These are phyloP conservation scores for Melampsora abietis-canadensis DNA, from an alignment of 1,284 basidiomycete species.

Conservation along the genomic window DNA sequence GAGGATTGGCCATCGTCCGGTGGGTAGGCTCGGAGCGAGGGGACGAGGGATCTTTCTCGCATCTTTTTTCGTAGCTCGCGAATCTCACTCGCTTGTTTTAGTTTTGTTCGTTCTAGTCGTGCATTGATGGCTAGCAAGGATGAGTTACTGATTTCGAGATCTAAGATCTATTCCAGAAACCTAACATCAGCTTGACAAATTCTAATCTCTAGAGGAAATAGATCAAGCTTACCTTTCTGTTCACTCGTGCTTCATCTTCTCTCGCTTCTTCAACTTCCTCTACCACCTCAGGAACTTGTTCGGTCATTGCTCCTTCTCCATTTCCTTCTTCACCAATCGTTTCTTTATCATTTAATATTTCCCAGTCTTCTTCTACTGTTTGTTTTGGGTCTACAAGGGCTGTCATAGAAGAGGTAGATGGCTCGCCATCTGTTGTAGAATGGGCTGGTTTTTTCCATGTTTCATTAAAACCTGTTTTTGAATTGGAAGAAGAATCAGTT, in stretches of 20 bases:
- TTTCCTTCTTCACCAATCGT: background rate
- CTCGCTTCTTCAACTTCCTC: background rate
- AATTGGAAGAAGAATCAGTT: background rate
- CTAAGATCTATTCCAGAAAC: slow-evolving; percentile 50
- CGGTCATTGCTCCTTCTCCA: background rate
- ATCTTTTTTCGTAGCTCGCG: slow-evolving; percentile 49
- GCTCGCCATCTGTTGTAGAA: background rate
- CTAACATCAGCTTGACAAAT: no score
- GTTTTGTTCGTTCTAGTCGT: slow-evolving; percentile 54
- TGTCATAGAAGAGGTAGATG: no score
- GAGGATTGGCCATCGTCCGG: background rate
- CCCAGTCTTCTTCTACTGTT: background rate
- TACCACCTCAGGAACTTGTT: background rate
- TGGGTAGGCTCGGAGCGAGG: slow-evolving; percentile 24
- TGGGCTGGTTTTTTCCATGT: background rate
- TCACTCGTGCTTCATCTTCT: slow-evolving; percentile 14
- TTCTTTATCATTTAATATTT: background rate
- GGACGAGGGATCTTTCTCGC: slow-evolving; percentile 40
- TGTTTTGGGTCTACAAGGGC: no score
- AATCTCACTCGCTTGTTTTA: slow-evolving; percentile 54
- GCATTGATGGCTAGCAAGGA: slow-evolving; percentile 56
- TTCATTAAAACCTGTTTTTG: background rate
- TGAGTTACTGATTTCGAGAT: slow-evolving; percentile 56
- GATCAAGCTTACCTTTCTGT: slow-evolving; percentile 11
- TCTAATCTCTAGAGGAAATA: background rate